phyloP scores from a whole-genome alignment of 192 early-diverging fungal genomes.

The Kickxella alabastrina region DNA sequence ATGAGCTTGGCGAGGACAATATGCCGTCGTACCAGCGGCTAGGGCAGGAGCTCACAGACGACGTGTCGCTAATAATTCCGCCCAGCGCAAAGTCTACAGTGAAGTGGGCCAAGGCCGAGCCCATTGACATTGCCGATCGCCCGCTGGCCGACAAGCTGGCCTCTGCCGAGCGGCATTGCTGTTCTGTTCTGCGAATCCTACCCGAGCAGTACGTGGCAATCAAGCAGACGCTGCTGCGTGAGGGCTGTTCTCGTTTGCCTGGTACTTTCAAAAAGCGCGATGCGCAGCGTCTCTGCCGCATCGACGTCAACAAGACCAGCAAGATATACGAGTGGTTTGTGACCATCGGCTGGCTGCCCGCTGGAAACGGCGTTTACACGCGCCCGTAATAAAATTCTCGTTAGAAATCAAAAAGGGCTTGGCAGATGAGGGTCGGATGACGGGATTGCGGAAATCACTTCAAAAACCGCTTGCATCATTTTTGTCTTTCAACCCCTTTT shows the following conservation, averaged over 20 bases:
- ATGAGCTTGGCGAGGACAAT: constrained; percentile 12
- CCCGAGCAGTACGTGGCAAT: constrained; percentile 82
- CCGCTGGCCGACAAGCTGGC: constrained; percentile 41
- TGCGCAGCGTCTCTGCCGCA: constrained; percentile 83
- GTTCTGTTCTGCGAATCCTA: constrained; percentile 74
- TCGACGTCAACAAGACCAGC: constrained; percentile 94
- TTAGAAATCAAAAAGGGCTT: background rate
- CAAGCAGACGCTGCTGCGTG: constrained; percentile 71
- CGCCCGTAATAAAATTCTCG: no score
- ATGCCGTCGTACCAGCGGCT: constrained; percentile 41
- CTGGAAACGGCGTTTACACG: constrained; percentile 31
- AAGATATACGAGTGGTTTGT: constrained; percentile 88
- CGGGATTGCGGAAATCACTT: background rate
- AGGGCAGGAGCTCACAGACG: constrained; percentile 18
- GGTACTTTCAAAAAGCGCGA: constrained; percentile 80
- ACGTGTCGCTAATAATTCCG: constrained; percentile 33
- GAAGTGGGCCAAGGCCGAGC: constrained; percentile 51
- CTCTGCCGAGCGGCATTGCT: constrained; percentile 64
- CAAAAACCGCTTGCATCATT: constrained; percentile 1
- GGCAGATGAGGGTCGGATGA: background rate
- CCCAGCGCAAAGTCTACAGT: constrained; percentile 26
- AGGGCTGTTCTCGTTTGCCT: constrained; percentile 23
- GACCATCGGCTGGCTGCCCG: constrained; percentile 75
- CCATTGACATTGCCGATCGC: constrained; percentile 31
- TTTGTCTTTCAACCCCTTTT: background rate